Evolutionary conservation across 306 rosid genomes (phyloP).

Genomic region (Fragaria nilgerrensis): DNA sequence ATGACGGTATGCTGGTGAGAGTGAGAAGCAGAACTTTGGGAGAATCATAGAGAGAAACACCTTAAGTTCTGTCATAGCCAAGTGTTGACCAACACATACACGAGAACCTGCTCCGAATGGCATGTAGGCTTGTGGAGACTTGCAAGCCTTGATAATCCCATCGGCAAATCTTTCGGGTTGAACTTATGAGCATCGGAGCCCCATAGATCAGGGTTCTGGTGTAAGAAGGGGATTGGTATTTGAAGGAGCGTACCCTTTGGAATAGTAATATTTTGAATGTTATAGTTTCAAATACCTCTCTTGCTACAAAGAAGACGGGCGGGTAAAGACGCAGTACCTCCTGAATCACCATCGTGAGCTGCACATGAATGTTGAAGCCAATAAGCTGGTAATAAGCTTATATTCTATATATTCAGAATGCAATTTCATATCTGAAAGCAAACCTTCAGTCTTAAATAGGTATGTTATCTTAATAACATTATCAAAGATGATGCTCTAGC

Average conservation of each 20-base stretch:
- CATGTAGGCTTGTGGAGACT: conserved; percentile 47
- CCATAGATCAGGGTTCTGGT: conserved; percentile 51
- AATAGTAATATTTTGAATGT: conserved; percentile 39
- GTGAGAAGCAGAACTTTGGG: conserved; percentile 29
- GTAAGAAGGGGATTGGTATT: conserved; percentile 49
- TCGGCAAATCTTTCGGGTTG: conserved; percentile 63
- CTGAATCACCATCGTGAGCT: conserved; percentile 75
- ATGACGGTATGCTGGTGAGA: conserved; percentile 32
- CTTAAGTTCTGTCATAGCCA: conserved; percentile 58
- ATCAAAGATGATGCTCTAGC: too few relatives aligned
- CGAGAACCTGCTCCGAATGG: conserved; percentile 65
- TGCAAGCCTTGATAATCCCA: conserved; percentile 52
- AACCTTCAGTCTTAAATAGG: neutral
- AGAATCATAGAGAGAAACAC: conserved; percentile 37
- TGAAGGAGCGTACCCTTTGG: conserved; percentile 60
- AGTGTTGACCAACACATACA: conserved; percentile 51
- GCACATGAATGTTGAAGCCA: neutral
- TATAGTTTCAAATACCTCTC: conserved; percentile 43
- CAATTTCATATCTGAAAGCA: neutral
- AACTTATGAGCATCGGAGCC: conserved; percentile 54
- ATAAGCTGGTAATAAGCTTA: neutral
- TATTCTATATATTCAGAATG: neutral
- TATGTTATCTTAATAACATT: too few relatives aligned
- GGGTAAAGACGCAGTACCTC: conserved; percentile 66
- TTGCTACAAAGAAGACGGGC: conserved; percentile 32